Conservation (phyloP, 2,329 filamentous ascomycete genomes). For the Colletotrichum camelliae region DNA sequence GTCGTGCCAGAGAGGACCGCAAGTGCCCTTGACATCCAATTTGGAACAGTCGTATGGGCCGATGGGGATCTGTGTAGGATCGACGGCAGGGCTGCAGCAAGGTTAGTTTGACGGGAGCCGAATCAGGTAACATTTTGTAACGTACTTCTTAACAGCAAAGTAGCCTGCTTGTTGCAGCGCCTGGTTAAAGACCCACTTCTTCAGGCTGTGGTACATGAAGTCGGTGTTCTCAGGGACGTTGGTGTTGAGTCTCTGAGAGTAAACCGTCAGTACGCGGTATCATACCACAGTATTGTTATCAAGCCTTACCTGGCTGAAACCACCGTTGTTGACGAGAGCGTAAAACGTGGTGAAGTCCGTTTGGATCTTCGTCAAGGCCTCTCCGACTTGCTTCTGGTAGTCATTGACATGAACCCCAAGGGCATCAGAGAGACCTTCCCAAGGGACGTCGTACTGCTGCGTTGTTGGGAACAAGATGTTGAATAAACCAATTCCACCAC, state of each 20-base stretch:
- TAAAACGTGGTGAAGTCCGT: background rate
- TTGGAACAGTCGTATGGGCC: background rate
- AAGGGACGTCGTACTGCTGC: background rate
- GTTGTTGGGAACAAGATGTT: background rate
- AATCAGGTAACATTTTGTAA: background rate
- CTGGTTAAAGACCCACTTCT: background rate
- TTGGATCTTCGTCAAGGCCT: background rate
- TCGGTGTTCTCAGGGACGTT: background rate
- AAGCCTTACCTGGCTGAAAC: background rate
- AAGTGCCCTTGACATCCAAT: background rate
- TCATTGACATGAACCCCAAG: background rate
- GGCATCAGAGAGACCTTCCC: background rate
- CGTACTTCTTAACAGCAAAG: conserved; percentile 5
- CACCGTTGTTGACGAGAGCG: background rate
- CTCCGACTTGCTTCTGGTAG: background rate
- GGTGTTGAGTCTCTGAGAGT: background rate
- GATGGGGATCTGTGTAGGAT: background rate
- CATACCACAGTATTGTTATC: fast-evolving
- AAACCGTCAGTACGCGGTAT: background rate
- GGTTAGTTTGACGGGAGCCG: background rate
- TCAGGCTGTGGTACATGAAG: conserved; percentile 1
- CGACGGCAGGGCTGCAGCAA: background rate
- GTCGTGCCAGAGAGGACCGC: conserved; percentile 11
- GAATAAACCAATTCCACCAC: background rate
- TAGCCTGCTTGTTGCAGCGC: background rate